phyloP scores from a whole-genome alignment of 1,139 yeast genomes.

The Suhomyces guaymorum region DNA sequence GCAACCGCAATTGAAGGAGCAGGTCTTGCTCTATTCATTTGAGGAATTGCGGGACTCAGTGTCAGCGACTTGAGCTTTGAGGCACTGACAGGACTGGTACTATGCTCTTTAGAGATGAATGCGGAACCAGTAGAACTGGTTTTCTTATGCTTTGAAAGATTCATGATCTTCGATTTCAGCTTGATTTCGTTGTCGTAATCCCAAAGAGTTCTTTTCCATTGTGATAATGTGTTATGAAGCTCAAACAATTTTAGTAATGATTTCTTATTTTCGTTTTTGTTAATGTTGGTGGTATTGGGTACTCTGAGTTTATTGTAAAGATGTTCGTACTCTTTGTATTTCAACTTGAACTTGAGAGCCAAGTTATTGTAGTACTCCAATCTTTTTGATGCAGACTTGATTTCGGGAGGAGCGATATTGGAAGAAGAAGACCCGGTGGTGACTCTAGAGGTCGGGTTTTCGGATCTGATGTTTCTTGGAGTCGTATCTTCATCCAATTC shows the following conservation, averaged over 20 bases:
- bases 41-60: slow-evolving; percentile 13
- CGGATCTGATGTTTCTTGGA: slow-evolving; percentile 9
- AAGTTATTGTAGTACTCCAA: slow-evolving; percentile 29
- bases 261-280: slow-evolving; percentile 21
- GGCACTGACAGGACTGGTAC: slow-evolving; percentile 6
- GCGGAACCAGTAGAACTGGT: slow-evolving; percentile 5
- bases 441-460: slow-evolving; percentile 12
- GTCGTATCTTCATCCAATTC: slow-evolving; percentile 13
- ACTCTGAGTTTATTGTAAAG: slow-evolving; percentile 26
- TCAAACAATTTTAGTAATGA: slow-evolving; percentile 25
- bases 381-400: slow-evolving; percentile 20
- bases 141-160: slow-evolving; percentile 38
- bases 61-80: slow-evolving; percentile 6
- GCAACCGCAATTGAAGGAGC: slow-evolving; percentile 3
- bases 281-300: slow-evolving; percentile 8
- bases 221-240: slow-evolving; percentile 26
- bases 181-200: slow-evolving; percentile 37
- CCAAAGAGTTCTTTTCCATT: slow-evolving; percentile 31
- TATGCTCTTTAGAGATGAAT: slow-evolving; percentile 2
- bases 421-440: slow-evolving; percentile 1
- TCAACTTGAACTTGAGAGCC: slow-evolving; percentile 37
- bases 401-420: slow-evolving; percentile 9
- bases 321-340: slow-evolving; percentile 41
- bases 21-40: slow-evolving; percentile 4
- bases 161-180: slow-evolving; percentile 36